Conservation (phyloP, 2,329 filamentous ascomycete species). For the Penicillium janthinellum region DNA sequence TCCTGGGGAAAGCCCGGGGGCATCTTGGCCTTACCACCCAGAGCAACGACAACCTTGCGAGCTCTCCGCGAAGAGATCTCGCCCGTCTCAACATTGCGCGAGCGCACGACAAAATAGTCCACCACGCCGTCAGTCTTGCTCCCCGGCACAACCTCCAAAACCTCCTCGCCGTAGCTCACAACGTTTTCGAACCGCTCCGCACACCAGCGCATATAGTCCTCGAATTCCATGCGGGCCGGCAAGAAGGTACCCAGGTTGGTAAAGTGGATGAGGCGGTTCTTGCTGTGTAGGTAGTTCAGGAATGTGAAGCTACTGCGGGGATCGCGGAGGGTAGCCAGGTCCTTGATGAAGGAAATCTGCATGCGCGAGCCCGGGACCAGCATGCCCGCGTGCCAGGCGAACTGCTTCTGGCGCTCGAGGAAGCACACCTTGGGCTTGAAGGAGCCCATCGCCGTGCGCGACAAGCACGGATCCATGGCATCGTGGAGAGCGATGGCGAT, state of each 20-base stretch:
- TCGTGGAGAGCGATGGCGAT: slow-evolving; percentile 90
- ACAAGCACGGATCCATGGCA: slow-evolving; percentile 55
- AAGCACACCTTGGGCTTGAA: slow-evolving; percentile 74
- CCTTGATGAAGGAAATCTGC: slow-evolving; percentile 98
- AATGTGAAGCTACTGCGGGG: slow-evolving; percentile 92
- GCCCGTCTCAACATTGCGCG: slow-evolving; percentile 59
- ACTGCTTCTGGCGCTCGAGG: slow-evolving; percentile 78
- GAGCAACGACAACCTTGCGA: slow-evolving; percentile 62
- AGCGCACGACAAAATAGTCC: slow-evolving; percentile 68
- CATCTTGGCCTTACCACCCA: slow-evolving; percentile 69
- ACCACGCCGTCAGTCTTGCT: slow-evolving; percentile 54
- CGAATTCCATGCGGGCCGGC: slow-evolving; percentile 83
- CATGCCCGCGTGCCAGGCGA: slow-evolving; percentile 96
- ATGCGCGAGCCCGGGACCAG: slow-evolving; percentile 89
- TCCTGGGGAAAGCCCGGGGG: slow-evolving; percentile 69
- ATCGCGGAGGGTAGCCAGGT: slow-evolving; percentile 85
- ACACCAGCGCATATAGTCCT: slow-evolving; percentile 95
- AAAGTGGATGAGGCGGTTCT: slow-evolving; percentile 82
- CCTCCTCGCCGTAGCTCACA: slow-evolving; percentile 77
- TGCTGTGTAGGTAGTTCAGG: slow-evolving; percentile 85
- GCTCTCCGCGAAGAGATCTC: slow-evolving; percentile 43
- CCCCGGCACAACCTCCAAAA: slow-evolving; percentile 68
- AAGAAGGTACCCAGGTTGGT: slow-evolving; percentile 89
- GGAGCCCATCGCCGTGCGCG: slow-evolving; percentile 43
- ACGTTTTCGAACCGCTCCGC: slow-evolving; percentile 73